Base-by-base conservation (phyloP, 257 asterid species). In the Prunella vulgaris region DNA sequence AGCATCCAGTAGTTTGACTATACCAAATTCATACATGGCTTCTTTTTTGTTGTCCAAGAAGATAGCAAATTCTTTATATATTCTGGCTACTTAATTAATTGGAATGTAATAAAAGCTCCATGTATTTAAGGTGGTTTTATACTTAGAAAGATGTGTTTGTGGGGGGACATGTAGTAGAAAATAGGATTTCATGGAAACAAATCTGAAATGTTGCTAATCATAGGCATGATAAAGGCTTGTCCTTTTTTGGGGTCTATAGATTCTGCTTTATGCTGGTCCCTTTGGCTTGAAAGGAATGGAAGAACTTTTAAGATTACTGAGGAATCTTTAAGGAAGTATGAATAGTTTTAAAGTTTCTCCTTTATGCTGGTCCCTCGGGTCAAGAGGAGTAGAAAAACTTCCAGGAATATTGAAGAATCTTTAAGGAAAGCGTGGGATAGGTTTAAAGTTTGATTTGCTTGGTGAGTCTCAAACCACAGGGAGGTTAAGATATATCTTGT, bases 41-140 rank as follows among this genome's bases (percentile, higher is more conserved):
- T 4, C 38, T 42, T 13, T 42, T 13, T 60, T 35, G 63, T 70
- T 18, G 22, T 61, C 10, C 52, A 61, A 46, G 30, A 44, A 28
- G 20, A 35, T 18, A 22, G 37, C 8, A 15, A 21, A 25, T 20
- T 12, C 17, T 44, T n/a, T 3, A 18, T 6, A 12, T 15, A 44
- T 7, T 17, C 20, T 17, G 13, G 65, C 32, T 8, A 6, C 38
- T 42, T 60, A 28, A 27, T 18, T 27, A 18, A 44, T 28, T 33
- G 27, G 46, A 9, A 7, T 22, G 40, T 13, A 24, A 44, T 3
- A 21, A 13, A 22, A 38, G 56, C 51, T 8, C 21, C 46, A 25
- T 38, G 17, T 18, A 61, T 17, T 48, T n/a, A 61, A 35, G 70
- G 59, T 68, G 71, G 60, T 62, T 20, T 52, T 61, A 33, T 52